A percentile compares a stretch with the other conserved stretches of the same genome.
These are phyloP conservation scores for Pseudocercospora vitis DNA, from an alignment of 2,329 filamentous ascomycete species.

Conservation along the genomic window DNA sequence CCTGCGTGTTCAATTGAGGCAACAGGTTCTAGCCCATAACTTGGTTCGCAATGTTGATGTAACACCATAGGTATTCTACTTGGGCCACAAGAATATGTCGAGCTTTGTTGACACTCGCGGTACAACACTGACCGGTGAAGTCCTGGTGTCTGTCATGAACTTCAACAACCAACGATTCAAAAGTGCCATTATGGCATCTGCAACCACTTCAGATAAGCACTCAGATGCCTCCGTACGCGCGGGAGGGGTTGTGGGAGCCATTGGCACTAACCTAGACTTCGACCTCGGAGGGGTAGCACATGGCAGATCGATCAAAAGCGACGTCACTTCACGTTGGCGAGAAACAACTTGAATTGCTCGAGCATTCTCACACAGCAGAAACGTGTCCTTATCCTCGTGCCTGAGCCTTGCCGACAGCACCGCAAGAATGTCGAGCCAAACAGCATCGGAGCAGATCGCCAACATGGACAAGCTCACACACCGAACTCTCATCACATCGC, in stretches of 20 bases:
- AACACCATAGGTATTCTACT: too few species aligned
- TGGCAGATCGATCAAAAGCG: background rate
- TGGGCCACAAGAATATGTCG: too few species aligned
- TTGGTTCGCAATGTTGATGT: too few species aligned
- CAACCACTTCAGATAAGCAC: background rate
- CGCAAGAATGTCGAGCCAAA: slow-evolving; percentile 4
- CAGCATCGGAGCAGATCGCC: slow-evolving; percentile 16
- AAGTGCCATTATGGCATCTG: background rate
- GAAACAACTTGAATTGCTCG: too few species aligned
- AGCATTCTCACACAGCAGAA: too few species aligned
- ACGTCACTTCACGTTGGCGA: too few species aligned
- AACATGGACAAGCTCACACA: slow-evolving; percentile 32
- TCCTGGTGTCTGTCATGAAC: too few species aligned
- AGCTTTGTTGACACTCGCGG: too few species aligned
- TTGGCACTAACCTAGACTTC: background rate
- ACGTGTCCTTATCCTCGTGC: background rate
- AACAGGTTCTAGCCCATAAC: too few species aligned
- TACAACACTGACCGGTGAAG: too few species aligned
- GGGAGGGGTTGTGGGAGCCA: background rate
- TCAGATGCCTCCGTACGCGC: background rate
- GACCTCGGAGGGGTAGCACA: background rate
- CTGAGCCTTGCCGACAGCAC: background rate
- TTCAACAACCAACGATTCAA: too few species aligned
- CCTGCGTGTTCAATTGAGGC: too few species aligned
- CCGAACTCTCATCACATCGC: slow-evolving; percentile 29